These are phyloP conservation scores for Aulographum hederae DNA, from an alignment of 2,329 filamentous ascomycete species.

Conservation along the genomic window DNA sequence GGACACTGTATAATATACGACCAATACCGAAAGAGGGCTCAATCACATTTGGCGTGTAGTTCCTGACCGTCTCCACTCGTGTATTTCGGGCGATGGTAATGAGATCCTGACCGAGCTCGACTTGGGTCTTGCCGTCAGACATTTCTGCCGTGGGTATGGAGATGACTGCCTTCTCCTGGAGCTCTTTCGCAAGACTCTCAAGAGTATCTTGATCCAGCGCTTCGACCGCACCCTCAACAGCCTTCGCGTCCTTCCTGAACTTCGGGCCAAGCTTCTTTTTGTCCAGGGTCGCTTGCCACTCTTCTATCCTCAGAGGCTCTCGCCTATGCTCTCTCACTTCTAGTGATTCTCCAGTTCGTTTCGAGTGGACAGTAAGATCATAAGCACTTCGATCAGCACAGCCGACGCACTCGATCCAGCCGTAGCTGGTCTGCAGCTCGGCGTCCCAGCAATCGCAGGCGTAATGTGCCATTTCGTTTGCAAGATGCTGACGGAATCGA, in stretches of 20 bases:
- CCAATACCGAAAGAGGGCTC: constrained; percentile 97
- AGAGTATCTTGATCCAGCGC: constrained; percentile 63
- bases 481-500: constrained; percentile 95
- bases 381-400: constrained; percentile 93
- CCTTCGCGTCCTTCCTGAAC: constrained; percentile 88
- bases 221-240: constrained; percentile 62
- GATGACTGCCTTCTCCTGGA: constrained; percentile 58
- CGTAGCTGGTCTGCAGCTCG: constrained; percentile 68
- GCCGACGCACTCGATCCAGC: constrained; percentile 97
- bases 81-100: constrained; percentile 72
- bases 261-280: constrained; percentile 92
- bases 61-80: constrained; percentile 63
- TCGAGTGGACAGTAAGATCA: constrained; percentile 79
- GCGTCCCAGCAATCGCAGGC: constrained; percentile 97
- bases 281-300: constrained; percentile 75
- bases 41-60: constrained; percentile 90
- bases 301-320: constrained; percentile 62
- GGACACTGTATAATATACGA: constrained; percentile 77
- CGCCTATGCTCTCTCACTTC: constrained; percentile 68
- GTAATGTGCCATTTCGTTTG: constrained; percentile 81
- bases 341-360: constrained; percentile 76
- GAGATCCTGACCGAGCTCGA: constrained; percentile 61
- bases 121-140: constrained; percentile 46
- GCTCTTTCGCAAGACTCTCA: constrained; percentile 58
- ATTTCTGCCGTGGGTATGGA: constrained; percentile 53